These are phyloP conservation scores for Umbellularia californica DNA, from an alignment of 164 flowering plant species.

Conservation along the genomic window DNA sequence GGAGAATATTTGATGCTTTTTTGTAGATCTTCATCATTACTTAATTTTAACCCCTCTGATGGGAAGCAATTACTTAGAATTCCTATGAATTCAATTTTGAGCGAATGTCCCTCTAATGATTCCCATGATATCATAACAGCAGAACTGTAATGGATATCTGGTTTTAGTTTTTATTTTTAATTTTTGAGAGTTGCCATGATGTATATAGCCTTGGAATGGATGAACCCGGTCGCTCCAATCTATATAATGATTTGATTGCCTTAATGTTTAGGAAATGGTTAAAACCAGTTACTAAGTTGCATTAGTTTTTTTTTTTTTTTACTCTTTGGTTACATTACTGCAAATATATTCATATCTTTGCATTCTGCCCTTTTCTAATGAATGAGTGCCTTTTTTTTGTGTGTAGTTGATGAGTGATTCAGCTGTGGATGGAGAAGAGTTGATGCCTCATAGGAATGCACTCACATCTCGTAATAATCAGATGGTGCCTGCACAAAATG, in stretches of 20 bases:
- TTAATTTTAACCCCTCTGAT: too few relatives aligned
- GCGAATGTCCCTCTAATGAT: not conserved
- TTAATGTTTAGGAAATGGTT: not conserved
- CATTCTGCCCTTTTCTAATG: not conserved
- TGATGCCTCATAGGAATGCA: slow-evolving; percentile 27
- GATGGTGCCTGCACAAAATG: not conserved
- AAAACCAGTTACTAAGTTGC: not conserved
- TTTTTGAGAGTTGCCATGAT: not conserved
- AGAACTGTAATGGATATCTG: too few relatives aligned
- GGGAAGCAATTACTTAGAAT: not conserved
- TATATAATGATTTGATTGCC: not conserved
- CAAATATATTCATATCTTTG: not conserved
- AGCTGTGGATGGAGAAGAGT: slow-evolving; percentile 28
- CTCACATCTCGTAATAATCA: not conserved
- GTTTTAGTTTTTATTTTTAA: not conserved
- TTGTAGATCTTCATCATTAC: too few relatives aligned
- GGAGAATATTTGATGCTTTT: too few relatives aligned
- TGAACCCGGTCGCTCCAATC: too few relatives aligned
- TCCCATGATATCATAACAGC: not conserved
- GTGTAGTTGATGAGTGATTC: slow-evolving; percentile 28
- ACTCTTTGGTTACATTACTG: not conserved
- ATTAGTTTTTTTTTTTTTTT: not conserved
- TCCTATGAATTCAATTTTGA: too few relatives aligned
- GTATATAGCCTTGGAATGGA: not conserved
- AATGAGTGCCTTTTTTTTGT: not conserved